phyloP scores from a whole-genome alignment of 2,329 filamentous ascomycete species.

The Colletotrichum spaethianum region DNA sequence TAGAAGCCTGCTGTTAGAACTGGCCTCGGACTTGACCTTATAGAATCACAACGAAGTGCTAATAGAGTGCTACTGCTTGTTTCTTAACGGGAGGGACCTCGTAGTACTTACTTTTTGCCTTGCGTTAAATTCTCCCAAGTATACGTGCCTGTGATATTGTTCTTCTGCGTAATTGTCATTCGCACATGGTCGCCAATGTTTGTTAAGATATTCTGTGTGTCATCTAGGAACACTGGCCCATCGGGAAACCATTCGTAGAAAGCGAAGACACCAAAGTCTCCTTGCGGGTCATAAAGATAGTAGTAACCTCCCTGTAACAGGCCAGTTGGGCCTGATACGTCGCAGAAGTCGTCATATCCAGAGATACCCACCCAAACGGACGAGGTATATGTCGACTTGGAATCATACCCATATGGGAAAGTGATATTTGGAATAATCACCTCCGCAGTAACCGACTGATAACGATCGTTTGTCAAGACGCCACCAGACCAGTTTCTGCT shows the following conservation, averaged over 20 bases:
- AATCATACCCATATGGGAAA: neutral
- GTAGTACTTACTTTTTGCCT: neutral
- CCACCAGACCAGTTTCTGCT: neutral
- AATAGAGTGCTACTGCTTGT: no score
- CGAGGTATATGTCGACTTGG: neutral
- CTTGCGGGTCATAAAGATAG: neutral
- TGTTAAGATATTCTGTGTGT: neutral
- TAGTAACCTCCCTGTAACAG: neutral
- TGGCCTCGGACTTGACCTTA: neutral
- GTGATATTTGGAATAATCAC: constrained; percentile 3
- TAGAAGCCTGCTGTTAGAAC: neutral
- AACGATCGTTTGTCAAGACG: neutral
- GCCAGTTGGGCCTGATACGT: neutral
- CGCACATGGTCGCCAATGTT: constrained; percentile 1
- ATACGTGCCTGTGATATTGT: neutral
- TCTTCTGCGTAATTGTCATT: neutral
- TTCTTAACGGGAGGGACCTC: neutral
- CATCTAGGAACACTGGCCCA: neutral
- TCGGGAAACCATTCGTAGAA: constrained; percentile 9
- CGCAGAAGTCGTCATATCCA: neutral
- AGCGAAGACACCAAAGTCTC: neutral
- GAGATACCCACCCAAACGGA: neutral
- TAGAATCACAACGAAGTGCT: neutral
- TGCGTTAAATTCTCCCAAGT: constrained; percentile 1
- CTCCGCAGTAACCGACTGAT: constrained; percentile 4